A percentile compares a stretch with the other conserved stretches of the same genome.
Conservation (phyloP, 352 stramenopile genomes). For the Pythium aristosporum region DNA sequence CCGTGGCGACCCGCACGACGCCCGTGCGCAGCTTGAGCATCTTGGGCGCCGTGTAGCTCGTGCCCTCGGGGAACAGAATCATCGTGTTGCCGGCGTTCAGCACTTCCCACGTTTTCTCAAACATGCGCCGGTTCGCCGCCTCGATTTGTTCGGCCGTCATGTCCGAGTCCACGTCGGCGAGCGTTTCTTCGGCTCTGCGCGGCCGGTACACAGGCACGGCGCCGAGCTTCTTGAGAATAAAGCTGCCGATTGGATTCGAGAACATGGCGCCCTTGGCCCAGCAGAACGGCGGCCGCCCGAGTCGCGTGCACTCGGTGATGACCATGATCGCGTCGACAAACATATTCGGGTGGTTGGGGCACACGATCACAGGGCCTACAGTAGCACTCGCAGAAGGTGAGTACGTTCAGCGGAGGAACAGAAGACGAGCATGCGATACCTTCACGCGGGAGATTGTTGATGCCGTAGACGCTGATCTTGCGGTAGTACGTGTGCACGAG, state of each 20-base stretch:
- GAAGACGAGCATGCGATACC: slow-evolving; percentile 16
- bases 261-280: slow-evolving; percentile 83
- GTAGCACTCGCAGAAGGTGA: not conserved
- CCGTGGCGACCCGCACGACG: slow-evolving; percentile 68
- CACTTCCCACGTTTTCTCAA: slow-evolving; percentile 68
- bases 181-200: slow-evolving; percentile 34
- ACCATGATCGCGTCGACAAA: slow-evolving; percentile 76
- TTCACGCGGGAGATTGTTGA: slow-evolving; percentile 81
- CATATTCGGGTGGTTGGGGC: slow-evolving; percentile 83
- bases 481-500: slow-evolving; percentile 76
- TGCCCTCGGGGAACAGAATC: slow-evolving; percentile 79
- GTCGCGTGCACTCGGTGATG: slow-evolving; percentile 59
- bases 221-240: slow-evolving; percentile 49
- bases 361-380: slow-evolving; percentile 69
- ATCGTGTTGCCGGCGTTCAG: slow-evolving; percentile 64
- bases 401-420: not conserved
- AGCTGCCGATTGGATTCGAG: slow-evolving; percentile 42
- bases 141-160: slow-evolving; percentile 65
- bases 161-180: slow-evolving; percentile 67
- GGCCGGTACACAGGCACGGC: slow-evolving; percentile 71
- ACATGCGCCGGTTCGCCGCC: slow-evolving; percentile 63
- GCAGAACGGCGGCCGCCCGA: slow-evolving; percentile 59
- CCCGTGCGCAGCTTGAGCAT: slow-evolving; percentile 76
- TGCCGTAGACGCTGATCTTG: slow-evolving; percentile 72
- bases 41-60: slow-evolving; percentile 76